Evolutionary conservation across 164 flowering plant genomes (phyloP).

Genomic region (Macadamia tetraphylla): DNA sequence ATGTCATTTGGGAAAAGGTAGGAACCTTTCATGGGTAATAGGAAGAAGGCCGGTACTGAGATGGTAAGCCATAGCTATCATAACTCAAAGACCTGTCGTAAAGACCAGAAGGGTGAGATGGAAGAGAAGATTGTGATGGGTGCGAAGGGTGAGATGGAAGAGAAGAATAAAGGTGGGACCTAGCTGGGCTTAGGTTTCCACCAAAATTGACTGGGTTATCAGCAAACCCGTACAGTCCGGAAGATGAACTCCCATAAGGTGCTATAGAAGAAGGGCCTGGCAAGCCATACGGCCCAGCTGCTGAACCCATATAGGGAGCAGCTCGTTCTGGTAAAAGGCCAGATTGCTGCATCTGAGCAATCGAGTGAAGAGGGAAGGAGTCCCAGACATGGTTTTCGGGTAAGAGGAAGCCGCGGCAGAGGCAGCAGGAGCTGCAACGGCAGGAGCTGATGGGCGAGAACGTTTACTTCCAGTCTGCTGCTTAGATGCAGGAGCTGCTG

Average conservation of each 20-base stretch:
- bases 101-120: conserved; percentile 24
- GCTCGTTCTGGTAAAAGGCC: conserved; percentile 24
- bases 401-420: neutral
- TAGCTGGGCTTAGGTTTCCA: conserved; percentile 27
- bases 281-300: conserved; percentile 24
- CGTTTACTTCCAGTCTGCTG: conserved; percentile 34
- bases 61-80: conserved; percentile 30
- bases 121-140: no score
- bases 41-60: conserved; percentile 32
- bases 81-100: conserved; percentile 25
- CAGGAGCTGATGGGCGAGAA: conserved; percentile 15
- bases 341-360: conserved; percentile 20
- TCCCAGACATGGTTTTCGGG: conserved; percentile 6
- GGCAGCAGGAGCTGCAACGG: neutral
- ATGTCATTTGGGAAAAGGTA: no score
- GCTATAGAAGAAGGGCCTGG: conserved; percentile 14
- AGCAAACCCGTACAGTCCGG: conserved; percentile 27
- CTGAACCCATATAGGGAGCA: conserved; percentile 22
- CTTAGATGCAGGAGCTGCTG: conserved; percentile 16
- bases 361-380: conserved; percentile 11
- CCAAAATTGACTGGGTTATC: conserved; percentile 21
- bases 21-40: no score
- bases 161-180: conserved; percentile 18
- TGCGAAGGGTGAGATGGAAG: no score
- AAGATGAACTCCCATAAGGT: conserved; percentile 25